Conservation (phyloP, 2,329 filamentous ascomycete genomes). For the Fusarium xylarioides region DNA sequence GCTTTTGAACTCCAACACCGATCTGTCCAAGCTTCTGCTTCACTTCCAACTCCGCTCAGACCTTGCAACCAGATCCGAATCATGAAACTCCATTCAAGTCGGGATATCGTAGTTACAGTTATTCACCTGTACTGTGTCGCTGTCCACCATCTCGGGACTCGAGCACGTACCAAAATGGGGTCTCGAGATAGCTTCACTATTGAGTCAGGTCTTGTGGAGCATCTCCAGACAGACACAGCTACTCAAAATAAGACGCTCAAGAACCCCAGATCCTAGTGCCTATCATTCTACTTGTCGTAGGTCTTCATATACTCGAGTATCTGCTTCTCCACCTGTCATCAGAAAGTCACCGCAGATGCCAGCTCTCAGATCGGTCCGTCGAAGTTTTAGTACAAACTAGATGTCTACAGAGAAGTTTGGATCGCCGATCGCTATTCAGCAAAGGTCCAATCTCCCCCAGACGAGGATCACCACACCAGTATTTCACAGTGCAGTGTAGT, state of each 20-base stretch:
- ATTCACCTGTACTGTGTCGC: conserved; percentile 1
- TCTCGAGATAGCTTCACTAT: neutral
- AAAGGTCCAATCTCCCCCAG: conserved; percentile 26
- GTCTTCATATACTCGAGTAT: conserved; percentile 3
- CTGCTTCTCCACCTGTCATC: conserved; percentile 11
- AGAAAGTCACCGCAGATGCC: neutral
- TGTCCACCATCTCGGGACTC: neutral
- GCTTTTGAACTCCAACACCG: neutral
- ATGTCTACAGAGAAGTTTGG: neutral
- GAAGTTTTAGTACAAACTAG: neutral
- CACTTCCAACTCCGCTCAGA: conserved; percentile 3
- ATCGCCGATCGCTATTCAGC: conserved; percentile 20
- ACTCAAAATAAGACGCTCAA: neutral
- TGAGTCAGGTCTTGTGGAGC: conserved; percentile 8
- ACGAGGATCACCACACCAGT: conserved; percentile 32
- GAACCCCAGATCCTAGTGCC: conserved; percentile 10
- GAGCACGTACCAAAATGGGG: conserved; percentile 12
- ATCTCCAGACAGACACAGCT: neutral
- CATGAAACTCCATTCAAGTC: neutral
- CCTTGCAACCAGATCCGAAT: neutral
- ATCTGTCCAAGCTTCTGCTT: conserved; percentile 10
- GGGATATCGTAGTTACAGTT: neutral
- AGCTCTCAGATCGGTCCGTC: neutral
- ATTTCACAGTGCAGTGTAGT: conserved; percentile 25
- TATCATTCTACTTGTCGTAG: conserved; percentile 12